phyloP scores from a whole-genome alignment of 208 protist genomes.

The Trypanosoma lewisi region DNA sequence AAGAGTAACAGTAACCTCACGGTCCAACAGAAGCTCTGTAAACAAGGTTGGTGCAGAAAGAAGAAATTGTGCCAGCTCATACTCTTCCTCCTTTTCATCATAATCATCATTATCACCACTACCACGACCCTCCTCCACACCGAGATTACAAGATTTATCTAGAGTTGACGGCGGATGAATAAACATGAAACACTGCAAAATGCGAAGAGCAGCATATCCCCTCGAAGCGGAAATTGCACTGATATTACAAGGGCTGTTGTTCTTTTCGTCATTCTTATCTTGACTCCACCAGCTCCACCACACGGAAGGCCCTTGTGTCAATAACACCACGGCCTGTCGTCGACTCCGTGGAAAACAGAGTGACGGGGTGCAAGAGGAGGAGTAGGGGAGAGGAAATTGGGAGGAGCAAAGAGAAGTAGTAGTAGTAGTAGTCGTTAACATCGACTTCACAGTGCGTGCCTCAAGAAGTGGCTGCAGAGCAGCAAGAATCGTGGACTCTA shows the following conservation, averaged over 20 bases:
- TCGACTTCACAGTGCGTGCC: neutral
- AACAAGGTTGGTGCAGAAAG: slow-evolving; percentile 20
- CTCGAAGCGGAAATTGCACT: slow-evolving; percentile 20
- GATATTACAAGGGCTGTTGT: neutral
- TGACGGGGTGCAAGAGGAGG: neutral
- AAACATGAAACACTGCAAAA: slow-evolving; percentile 18
- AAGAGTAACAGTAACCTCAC: slow-evolving; percentile 19
- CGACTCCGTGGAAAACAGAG: neutral
- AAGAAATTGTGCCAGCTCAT: slow-evolving; percentile 21
- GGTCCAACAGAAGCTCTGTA: slow-evolving; percentile 18
- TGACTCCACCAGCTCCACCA: slow-evolving; percentile 23
- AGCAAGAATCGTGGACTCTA: slow-evolving; percentile 25
- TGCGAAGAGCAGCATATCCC: slow-evolving; percentile 16
- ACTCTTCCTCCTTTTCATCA: neutral
- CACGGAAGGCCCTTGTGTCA: slow-evolving; percentile 16
- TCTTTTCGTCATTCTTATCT: neutral
- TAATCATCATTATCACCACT: neutral
- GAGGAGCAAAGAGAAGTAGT: too few species aligned
- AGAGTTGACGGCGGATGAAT: neutral
- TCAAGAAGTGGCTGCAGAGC: slow-evolving; percentile 28
- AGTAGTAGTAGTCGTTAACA: too few species aligned
- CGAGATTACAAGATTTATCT: neutral
- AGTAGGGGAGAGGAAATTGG: neutral
- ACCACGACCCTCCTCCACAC: too few species aligned
- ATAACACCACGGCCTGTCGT: slow-evolving; percentile 11